These are phyloP conservation scores for Penicillium roqueforti DNA, from an alignment of 495 filamentous ascomycete genomes.

Conservation along the genomic window DNA sequence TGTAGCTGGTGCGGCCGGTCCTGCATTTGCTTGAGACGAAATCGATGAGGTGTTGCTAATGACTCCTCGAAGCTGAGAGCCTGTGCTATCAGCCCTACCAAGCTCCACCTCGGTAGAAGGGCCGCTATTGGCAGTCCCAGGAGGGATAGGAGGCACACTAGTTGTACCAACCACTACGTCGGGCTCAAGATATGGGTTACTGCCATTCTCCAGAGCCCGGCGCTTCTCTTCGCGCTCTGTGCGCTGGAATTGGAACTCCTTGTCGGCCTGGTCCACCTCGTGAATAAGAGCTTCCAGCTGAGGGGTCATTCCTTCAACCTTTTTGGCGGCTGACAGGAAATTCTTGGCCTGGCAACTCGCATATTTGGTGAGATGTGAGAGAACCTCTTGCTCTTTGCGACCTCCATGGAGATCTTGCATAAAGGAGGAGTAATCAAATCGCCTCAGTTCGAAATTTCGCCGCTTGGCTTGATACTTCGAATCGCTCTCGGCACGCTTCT, in stretches of 20 bases:
- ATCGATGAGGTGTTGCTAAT: slow-evolving; percentile 46
- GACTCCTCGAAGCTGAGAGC: slow-evolving; percentile 56
- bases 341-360: slow-evolving; percentile 84
- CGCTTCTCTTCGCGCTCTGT: slow-evolving; percentile 93
- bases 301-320: slow-evolving; percentile 80
- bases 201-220: slow-evolving; percentile 82
- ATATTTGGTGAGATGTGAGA: slow-evolving; percentile 93
- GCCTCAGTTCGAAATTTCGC: slow-evolving; percentile 89
- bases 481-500: slow-evolving; percentile 91
- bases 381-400: slow-evolving; percentile 93
- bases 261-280: slow-evolving; percentile 87
- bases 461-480: slow-evolving; percentile 94
- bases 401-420: slow-evolving; percentile 98
- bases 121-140: slow-evolving; percentile 34
- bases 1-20: slow-evolving; percentile 29
- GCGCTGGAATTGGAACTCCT: slow-evolving; percentile 90
- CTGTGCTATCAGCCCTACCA: slow-evolving; percentile 66
- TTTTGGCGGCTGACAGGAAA: slow-evolving; percentile 78
- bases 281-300: slow-evolving; percentile 87
- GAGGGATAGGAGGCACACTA: slow-evolving; percentile 22
- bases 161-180: slow-evolving; percentile 41
- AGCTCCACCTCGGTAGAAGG: slow-evolving; percentile 59
- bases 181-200: slow-evolving; percentile 74
- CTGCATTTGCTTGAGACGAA: slow-evolving; percentile 42
- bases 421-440: slow-evolving; percentile 98